Evolutionary conservation across 1,139 yeast species (phyloP), one percentile per base, ranked within the genome.

Genomic region (Keqinozyma sinolaborantium): DNA sequence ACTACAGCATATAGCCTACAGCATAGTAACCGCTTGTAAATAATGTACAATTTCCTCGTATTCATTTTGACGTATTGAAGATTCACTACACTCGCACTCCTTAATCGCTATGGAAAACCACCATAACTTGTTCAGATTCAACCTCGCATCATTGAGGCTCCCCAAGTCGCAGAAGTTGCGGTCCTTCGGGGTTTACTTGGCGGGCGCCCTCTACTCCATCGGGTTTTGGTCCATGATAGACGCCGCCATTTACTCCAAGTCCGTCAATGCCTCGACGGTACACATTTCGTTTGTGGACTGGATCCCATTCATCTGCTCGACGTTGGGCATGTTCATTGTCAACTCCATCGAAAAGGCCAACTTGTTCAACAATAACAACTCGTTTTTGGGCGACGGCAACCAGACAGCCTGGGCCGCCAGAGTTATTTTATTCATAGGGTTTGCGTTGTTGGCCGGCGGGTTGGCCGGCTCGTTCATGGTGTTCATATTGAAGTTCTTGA

Each of bases 281-380:
- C 97, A 92, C 54, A 86, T 92, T 21, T 80, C 94, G 4, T 84
- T 92, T 53, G 79, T 83, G 24, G 98, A 92, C 60, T 92, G 98
- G 98, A 77, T 92, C 32, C 98, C 98, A 4, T 80, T 84, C 43
- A 73, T 92, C 16, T 83, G 96, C 45, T 83, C 95, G 4, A 77
- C 94, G 1, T 58, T 87, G 29, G 98, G 98, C 5, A 90, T 90
- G 90, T 62, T 90, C 31, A 83, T 90, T 41, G 95, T 92, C 40
- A 92, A 87, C 51, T 80, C 95, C 5, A 87, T 92, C 31, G 98
- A 92, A 50, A 92, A 92, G 59, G 72, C 81, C 30, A 79, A 88
- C 43, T 69, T 90, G 42, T 60, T 84, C 38, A 70, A 51, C 31
- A 78, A 76, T 35, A 73, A 70, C 35, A 64, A 70, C 38, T 41